These are phyloP conservation scores for Aristolochia californica DNA, from an alignment of 164 flowering plant species.

Conservation along the genomic window DNA sequence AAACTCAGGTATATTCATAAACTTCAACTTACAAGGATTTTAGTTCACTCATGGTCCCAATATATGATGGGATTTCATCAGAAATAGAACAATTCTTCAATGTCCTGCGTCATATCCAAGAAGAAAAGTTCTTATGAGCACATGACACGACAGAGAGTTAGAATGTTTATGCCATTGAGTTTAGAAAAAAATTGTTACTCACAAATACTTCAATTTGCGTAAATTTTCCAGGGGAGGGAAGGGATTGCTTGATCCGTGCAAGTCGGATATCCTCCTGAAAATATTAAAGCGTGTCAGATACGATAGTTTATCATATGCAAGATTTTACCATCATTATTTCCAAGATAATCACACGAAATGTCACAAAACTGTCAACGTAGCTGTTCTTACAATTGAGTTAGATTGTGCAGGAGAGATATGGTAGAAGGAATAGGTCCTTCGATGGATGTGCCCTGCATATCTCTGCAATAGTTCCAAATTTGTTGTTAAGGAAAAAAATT, in stretches of 20 bases:
- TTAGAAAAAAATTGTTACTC: slow-evolving; percentile 16
- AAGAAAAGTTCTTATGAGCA: not conserved
- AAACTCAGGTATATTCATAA: too few relatives aligned
- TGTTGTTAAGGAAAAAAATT: not conserved
- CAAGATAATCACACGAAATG: too few relatives aligned
- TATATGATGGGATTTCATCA: slow-evolving; percentile 40
- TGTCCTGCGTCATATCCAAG: slow-evolving; percentile 26
- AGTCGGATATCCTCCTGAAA: slow-evolving; percentile 62
- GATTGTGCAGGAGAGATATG: slow-evolving; percentile 30
- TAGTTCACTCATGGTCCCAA: slow-evolving; percentile 20
- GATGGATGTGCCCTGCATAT: slow-evolving; percentile 60
- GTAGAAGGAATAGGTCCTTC: slow-evolving; percentile 59
- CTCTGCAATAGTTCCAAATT: slow-evolving; percentile 25
- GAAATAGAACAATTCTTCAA: slow-evolving; percentile 52
- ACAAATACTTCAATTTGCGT: slow-evolving; percentile 32
- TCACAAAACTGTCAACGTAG: not conserved
- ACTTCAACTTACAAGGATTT: slow-evolving; percentile 35
- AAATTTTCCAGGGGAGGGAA: slow-evolving; percentile 43
- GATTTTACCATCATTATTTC: not conserved
- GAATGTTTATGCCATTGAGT: not conserved
- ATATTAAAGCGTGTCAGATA: not conserved
- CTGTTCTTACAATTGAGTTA: slow-evolving; percentile 15
- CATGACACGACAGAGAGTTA: not conserved
- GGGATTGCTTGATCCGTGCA: slow-evolving; percentile 27
- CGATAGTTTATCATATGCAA: not conserved